These are phyloP conservation scores for Macroventuria anomochaeta DNA, from an alignment of 2,329 filamentous ascomycete species.

Conservation along the genomic window DNA sequence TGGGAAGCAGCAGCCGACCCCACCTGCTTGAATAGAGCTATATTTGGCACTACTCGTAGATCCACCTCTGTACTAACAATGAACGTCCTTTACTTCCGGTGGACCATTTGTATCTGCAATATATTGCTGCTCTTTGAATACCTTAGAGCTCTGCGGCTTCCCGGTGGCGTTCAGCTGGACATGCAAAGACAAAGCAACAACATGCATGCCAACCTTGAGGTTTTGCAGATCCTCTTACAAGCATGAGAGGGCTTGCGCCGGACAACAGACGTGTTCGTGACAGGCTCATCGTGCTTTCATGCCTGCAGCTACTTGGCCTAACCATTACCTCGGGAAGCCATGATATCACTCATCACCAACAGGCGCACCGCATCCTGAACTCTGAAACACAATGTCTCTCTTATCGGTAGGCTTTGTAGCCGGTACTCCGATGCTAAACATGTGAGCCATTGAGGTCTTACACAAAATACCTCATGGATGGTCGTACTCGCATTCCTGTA, in stretches of 20 bases:
- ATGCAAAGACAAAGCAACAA: neutral
- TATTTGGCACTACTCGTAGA: constrained; percentile 19
- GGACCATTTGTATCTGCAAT: neutral
- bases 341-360: constrained; percentile 12
- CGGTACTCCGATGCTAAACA: neutral
- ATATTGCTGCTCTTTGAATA: neutral
- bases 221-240: neutral
- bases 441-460: neutral
- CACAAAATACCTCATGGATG: neutral
- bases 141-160: neutral
- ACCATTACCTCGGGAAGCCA: constrained; percentile 2
- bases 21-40: constrained; percentile 13
- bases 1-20: constrained; percentile 14
- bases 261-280: neutral
- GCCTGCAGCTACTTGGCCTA: constrained; percentile 5
- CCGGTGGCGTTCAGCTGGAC: neutral
- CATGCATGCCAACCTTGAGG: neutral
- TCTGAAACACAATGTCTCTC: constrained; percentile 11
- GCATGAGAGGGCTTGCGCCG: neutral
- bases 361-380: neutral
- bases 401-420: constrained; percentile 6
- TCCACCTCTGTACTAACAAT: constrained; percentile 2
- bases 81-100: neutral
- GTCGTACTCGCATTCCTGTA: neutral
- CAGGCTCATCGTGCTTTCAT: neutral